Conservation (phyloP, 305 asterid genomes). For the Petunia hybrid region DNA sequence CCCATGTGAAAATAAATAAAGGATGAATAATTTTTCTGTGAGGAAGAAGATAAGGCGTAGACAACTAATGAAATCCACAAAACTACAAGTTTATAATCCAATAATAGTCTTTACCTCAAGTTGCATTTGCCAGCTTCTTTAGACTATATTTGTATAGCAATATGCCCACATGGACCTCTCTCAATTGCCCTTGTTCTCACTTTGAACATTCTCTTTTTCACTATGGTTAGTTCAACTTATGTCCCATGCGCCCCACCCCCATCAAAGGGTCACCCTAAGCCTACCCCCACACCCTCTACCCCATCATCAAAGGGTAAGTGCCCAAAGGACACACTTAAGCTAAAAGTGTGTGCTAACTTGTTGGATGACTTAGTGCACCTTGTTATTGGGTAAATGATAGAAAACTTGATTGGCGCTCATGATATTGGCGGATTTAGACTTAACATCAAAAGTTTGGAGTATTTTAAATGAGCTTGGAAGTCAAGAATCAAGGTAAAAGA, state of each 20-base stretch:
- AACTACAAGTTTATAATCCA: conserved; percentile 11
- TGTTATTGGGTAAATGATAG: conserved; percentile 32
- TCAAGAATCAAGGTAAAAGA: no score
- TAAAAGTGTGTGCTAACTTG: conserved; percentile 42
- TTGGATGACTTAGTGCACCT: conserved; percentile 31
- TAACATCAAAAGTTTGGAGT: no score
- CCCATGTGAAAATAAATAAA: neutral
- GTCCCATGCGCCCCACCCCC: conserved; percentile 43
- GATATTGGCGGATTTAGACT: no score
- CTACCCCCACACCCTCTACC: neutral
- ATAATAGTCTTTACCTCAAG: neutral
- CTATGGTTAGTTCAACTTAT: conserved; percentile 37
- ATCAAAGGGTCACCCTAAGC: neutral
- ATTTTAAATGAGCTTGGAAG: no score
- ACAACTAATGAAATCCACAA: conserved; percentile 26
- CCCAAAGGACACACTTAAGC: conserved; percentile 38
- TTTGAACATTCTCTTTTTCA: conserved; percentile 40
- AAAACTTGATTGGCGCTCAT: no score
- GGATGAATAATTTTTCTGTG: neutral
- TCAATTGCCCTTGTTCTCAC: conserved; percentile 36
- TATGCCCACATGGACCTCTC: neutral
- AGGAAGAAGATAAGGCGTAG: neutral
- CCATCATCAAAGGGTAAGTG: conserved; percentile 29
- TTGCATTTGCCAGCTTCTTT: neutral
- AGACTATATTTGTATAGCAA: no score